These are phyloP conservation scores for Xylaria sp. DNA, from an alignment of 2,329 filamentous ascomycete species.

Conservation along the genomic window DNA sequence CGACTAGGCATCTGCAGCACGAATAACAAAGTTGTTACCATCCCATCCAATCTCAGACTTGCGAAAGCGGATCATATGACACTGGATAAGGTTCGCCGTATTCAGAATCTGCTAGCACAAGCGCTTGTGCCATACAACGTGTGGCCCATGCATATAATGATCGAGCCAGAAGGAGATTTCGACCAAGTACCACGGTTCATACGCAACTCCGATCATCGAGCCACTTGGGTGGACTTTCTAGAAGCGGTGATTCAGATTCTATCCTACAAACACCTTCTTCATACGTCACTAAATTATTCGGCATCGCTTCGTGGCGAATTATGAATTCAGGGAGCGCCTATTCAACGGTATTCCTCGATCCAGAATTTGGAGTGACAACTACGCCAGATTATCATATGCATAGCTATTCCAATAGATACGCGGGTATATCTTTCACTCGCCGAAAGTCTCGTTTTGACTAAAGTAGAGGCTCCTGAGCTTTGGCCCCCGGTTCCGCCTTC, in stretches of 20 bases:
- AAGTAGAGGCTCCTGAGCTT: conserved; percentile 12
- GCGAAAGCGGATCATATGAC: no score
- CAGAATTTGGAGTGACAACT: conserved; percentile 10
- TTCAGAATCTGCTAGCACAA: no score
- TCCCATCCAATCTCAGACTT: no score
- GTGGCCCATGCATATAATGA: no score
- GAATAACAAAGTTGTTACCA: no score
- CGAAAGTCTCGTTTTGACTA: conserved; percentile 11
- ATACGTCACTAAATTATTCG: neutral
- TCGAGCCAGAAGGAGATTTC: no score
- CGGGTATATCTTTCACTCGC: conserved; percentile 4
- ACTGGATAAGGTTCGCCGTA: no score
- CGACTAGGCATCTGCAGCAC: no score
- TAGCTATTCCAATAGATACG: neutral
- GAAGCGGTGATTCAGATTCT: neutral
- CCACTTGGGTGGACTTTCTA: neutral
- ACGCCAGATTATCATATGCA: neutral
- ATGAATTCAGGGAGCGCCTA: conserved; percentile 5
- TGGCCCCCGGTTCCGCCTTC: conserved; percentile 15
- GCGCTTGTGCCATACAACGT: no score
- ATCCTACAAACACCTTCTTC: neutral
- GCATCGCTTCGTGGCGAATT: neutral
- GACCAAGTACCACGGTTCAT: no score
- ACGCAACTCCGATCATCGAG: neutral
- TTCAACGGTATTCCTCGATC: conserved; percentile 1